Base-by-base conservation (phyloP, 768 basidiomycete species). In the Suillus paluster region DNA sequence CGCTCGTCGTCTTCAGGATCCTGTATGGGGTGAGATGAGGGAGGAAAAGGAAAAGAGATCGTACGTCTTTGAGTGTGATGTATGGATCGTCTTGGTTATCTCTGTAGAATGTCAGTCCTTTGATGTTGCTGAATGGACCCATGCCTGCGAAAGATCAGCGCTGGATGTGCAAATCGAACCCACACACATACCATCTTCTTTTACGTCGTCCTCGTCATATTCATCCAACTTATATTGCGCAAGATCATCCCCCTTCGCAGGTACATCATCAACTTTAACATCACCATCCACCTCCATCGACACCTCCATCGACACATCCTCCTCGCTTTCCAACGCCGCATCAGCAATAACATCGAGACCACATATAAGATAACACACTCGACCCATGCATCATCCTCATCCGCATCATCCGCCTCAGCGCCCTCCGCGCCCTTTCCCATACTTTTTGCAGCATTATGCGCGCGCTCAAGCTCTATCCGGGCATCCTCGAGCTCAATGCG, bases 11-110 rank as follows among this genome's bases (percentile, higher is more conserved):
- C 92, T 55, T 89, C 84, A 17, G 88, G 86, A 69, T 91, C 87
- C 86, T 89, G 62, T 10, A 42, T 49, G 53, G 71, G 66, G 65
- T 66, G 63, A 23, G 17, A 23, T 14, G 57, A 42, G 45, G 58
- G 59, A 50, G 25, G 17, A 14, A 33, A 7, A 11, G 50, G 15
- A 39, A 6, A 11, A 27, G 14, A 44, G 27, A 19, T 73, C 85
- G 45, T 69, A 94, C 95, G 70, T 95, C 93, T 83, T 97, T 96
- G 42, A 99, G 76, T 0, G 97, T 99, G 67, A 99, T 92, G 70
- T 96, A 99, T 0, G 97, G 97, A 76, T 99, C 97, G 39, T 98
- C 94, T 58, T 92, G 84, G 70, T 95, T 95, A 68, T 95, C 88
- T 57, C 88, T 86, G 75, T 98, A 95, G 72, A 92, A 97, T 23